Conservation (phyloP, 805 yeast genomes). For the Lachancea lanzarotensis region DNA sequence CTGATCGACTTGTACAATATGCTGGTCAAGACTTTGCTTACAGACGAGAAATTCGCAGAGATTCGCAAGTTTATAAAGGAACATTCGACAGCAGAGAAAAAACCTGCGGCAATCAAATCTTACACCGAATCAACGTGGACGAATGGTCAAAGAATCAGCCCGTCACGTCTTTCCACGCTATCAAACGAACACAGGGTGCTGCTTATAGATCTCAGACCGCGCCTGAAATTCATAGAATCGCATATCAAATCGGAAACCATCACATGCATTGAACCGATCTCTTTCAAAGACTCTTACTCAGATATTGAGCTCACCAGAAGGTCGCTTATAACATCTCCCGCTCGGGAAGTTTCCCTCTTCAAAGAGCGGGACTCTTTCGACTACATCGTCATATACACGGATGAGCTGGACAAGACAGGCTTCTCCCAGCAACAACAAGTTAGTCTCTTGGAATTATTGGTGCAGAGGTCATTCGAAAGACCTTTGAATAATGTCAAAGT, state of each 20-base stretch:
- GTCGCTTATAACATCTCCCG: constrained; percentile 51
- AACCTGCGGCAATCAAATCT: not conserved
- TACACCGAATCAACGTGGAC: not conserved
- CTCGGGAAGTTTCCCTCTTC: constrained; percentile 49
- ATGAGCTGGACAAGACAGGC: constrained; percentile 14
- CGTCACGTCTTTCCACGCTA: constrained; percentile 13
- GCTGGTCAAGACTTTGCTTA: constrained; percentile 24
- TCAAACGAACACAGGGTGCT: constrained; percentile 33
- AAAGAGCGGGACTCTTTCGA: constrained; percentile 49
- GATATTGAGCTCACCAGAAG: constrained; percentile 63
- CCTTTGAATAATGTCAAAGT: constrained; percentile 19
- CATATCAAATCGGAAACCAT: constrained; percentile 58
- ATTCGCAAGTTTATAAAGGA: constrained; percentile 23
- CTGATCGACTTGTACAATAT: constrained; percentile 30
- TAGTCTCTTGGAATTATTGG: constrained; percentile 19
- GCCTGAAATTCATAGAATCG: constrained; percentile 49
- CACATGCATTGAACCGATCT: constrained; percentile 71
- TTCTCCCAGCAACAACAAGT: constrained; percentile 20
- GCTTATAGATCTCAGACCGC: constrained; percentile 66
- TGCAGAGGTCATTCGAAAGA: constrained; percentile 26
- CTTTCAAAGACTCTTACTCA: constrained; percentile 43
- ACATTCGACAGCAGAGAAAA: constrained; percentile 8
- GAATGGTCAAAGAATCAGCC: constrained; percentile 6
- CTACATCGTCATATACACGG: constrained; percentile 51
- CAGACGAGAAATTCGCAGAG: constrained; percentile 25